Base-by-base conservation (phyloP, 352 stramenopile species). In the Globisporangium heterothallicum region DNA sequence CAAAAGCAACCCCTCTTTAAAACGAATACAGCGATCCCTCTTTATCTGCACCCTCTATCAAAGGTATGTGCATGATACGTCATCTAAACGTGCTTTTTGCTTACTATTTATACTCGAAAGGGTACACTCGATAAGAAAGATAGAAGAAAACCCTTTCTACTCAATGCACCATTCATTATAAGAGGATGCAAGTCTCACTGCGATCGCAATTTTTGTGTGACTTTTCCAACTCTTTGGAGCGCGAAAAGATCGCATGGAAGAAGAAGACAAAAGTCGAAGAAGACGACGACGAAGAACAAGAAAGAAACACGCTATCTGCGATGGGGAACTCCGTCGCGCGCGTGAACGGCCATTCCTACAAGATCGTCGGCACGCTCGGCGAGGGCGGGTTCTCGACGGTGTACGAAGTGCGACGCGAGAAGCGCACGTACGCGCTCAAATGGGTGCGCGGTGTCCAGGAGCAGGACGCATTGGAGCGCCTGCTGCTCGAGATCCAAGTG, bases 301-400 rank as follows among this genome's bases (percentile, higher is more conserved):
- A n/a, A 32, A 43, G n/a, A 24, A 8, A 38, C 6, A 18, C 55
- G 27, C 32, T 38, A n/a, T n/a, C n/a, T n/a, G n/a, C n/a, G 22
- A 88, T 89, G 78, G 78, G 78, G 50, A 89, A 89, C 56, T 46
- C 64, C 4, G 40, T 78, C 8, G 69, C 75, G 41, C 71, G 69
- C n/a, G 65, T 89, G 49, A 86, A 89, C 43, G 74, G 75, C 19
- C 56, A 58, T 35, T 56, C 62, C 60, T 89, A 80, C 53, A 66
- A 78, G 46, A 66, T 74, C 53, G 42, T 81, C 27, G 59, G 75
- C 10, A 53, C 61, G 45, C 53, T 95, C 3, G 83, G 61, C 4
- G 80, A 86, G 2, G 84, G 84, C 24, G 84, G 84, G 27, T 95
- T 87, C 56, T 74, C 80, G 24, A 60, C 69, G 12, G 84, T 94